These are phyloP conservation scores for Lactarius sanguifluus DNA, from an alignment of 768 basidiomycete species.

Conservation along the genomic window DNA sequence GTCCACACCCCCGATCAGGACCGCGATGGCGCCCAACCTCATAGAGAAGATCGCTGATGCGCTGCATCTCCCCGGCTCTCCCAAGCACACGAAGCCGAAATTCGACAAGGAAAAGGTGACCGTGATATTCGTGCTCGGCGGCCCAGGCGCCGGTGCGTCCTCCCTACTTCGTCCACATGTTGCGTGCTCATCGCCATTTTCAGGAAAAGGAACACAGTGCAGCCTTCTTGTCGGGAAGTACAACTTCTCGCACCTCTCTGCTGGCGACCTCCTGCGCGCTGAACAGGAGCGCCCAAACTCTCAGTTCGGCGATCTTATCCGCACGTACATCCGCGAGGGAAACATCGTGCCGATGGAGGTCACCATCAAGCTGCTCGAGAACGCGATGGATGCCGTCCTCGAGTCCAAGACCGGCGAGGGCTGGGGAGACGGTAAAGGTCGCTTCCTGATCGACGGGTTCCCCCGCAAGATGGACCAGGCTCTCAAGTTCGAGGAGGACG, in stretches of 20 bases:
- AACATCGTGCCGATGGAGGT: slow-evolving; percentile 96
- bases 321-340: slow-evolving; percentile 85
- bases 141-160: slow-evolving; percentile 86
- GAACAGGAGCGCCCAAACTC: slow-evolving; percentile 90
- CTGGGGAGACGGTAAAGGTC: slow-evolving; percentile 71
- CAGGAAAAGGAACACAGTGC: slow-evolving; percentile 97
- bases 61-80: slow-evolving; percentile 34
- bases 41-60: slow-evolving; percentile 44
- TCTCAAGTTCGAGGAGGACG: slow-evolving; percentile 81
- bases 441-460: slow-evolving; percentile 96
- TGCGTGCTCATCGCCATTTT: slow-evolving; percentile 1
- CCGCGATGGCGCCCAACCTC: slow-evolving; percentile 40
- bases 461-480: slow-evolving; percentile 99
- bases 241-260: slow-evolving; percentile 91
- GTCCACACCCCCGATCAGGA: slow-evolving; percentile 41
- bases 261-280: slow-evolving; percentile 95
- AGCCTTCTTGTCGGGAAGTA: slow-evolving; percentile 78
- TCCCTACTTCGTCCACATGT: slow-evolving; percentile 7
- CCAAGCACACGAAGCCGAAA: slow-evolving; percentile 10
- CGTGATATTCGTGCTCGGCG: slow-evolving; percentile 94
- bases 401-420: slow-evolving; percentile 46
- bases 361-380: slow-evolving; percentile 92
- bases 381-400: slow-evolving; percentile 76
- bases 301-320: slow-evolving; percentile 79
- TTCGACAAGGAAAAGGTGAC: slow-evolving; percentile 76